Evolutionary conservation across 352 stramenopile genomes (phyloP).

Genomic region (Globisporangium acanthophoron): DNA sequence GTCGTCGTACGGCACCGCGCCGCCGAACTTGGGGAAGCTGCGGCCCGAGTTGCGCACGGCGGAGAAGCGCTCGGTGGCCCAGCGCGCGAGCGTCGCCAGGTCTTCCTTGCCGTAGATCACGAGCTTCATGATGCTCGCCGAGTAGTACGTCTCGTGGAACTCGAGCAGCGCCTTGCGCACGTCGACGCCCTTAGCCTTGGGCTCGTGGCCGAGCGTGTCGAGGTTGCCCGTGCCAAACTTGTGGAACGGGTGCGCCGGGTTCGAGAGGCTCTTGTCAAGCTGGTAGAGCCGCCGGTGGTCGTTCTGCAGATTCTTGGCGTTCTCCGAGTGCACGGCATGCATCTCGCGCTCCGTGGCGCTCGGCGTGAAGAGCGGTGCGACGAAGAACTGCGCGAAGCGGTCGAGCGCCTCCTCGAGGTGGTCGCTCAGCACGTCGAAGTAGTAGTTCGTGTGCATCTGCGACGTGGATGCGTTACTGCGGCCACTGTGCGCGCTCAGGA

Average conservation of each 20-base stretch:
- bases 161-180: constrained; percentile 67
- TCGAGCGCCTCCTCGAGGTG: constrained; percentile 88
- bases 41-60: constrained; percentile 71
- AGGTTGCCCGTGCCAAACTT: constrained; percentile 91
- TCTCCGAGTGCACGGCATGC: constrained; percentile 95
- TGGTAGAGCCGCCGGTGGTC: constrained; percentile 87
- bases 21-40: constrained; percentile 44
- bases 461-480: constrained; percentile 96
- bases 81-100: constrained; percentile 74
- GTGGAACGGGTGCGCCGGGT: constrained; percentile 73
- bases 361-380: constrained; percentile 91
- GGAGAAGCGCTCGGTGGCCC: constrained; percentile 72
- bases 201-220: constrained; percentile 54
- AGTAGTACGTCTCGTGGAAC: constrained; percentile 90
- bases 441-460: constrained; percentile 95
- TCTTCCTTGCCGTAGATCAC: constrained; percentile 87
- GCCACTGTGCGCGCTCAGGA: constrained; percentile 91
- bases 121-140: constrained; percentile 27
- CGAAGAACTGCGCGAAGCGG: constrained; percentile 97
- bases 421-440: constrained; percentile 92
- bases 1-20: constrained; percentile 45
- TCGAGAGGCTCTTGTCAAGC: constrained; percentile 70
- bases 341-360: constrained; percentile 92
- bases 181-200: constrained; percentile 36
- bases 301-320: constrained; percentile 95